Evolutionary conservation across 148 eudicot genomes (phyloP), one percentile per base, ranked within the genome.

Genomic region (Vaccinium vitisidaea): DNA sequence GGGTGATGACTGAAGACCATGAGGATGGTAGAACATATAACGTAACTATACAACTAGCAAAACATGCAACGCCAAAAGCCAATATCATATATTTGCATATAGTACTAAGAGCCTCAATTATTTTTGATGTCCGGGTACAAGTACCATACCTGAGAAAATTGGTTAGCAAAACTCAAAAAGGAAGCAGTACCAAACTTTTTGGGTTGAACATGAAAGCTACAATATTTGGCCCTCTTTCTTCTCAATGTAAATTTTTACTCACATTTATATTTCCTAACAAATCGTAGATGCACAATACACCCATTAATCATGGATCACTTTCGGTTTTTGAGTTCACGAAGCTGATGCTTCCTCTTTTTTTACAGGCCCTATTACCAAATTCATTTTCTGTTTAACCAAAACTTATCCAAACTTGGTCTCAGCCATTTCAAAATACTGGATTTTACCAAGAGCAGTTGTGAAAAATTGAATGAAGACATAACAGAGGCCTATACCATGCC

Each of bases 31-130:
- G 53, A 50, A 10, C 53, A 50, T 50, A 10, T 50, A 8, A 49
- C 52, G 9, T 6, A 49, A 50, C 53, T 0, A 50, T 14, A 14
- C 15, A 55, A 55, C 58, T 55, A 55, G 15, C 58, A 55, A 55
- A 55, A 14, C 58, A 92, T 95, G 86, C 93, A 96, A 80, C 92
- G 95, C 82, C 88, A 87, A 77, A 95, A 95, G 84, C 92, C 92
- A 43, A 95, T 90, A 90, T 2, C 92, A 95, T 70, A 93, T 92
- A 50, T 93, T 96, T 0, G 46, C 96, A 93, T 58, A 92, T 90
- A 56, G 6, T 61, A 61, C 67, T 61, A 61, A 61, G 25, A 61
- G 25, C 25, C 67, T 61, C 25, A 5, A 21, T 61, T 61, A 19
- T 4, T 18, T 61, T 61, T 1, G 25, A 16, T 19, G n/a, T 59